Base-by-base conservation (phyloP, 805 yeast species). In the Groenewaldozyma salmanticensis region DNA sequence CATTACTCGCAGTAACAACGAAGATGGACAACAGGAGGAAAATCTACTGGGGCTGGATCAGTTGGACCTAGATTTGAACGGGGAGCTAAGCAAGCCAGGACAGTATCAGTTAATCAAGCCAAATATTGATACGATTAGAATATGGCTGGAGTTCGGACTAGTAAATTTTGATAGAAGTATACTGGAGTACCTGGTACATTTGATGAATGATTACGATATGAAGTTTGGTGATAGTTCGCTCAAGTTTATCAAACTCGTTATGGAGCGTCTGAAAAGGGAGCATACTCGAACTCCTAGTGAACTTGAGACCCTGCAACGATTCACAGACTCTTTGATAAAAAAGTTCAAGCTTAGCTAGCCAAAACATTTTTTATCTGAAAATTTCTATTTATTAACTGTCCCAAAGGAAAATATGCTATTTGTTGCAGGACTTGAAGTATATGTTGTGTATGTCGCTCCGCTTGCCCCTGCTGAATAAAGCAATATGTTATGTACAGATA, bases 121-220 rank as follows among this genome's bases (percentile, higher is more conserved):
- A 20, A 32, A 38, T 17, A 13, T 31, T 3, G 35, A 38, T 20
- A 38, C 40, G 17, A 38, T 38, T 31, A 11, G 21, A 6, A 15
- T 38, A 16, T 32, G 31, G n/a, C 16, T 38, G 18, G 24, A 32
- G 15, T 34, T 31, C 21, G 40, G 27, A 18, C 11, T 38, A 18
- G 22, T 19, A 31, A 15, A 38, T 21, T 19, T 19, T 31, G 40
- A 38, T 31, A 64, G 48, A 48, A 46, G 27, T 60, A 44, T 24
- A 24, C 13, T 24, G 29, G 29, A 24, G 13, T 24, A 24, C 13
- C 7, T 24, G 47, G 66, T 74, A 13, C 75, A 87, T 59, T 42
- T 58, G 36, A 64, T 68, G 34, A 70, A 74, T 52, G 74, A 71
- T 44, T 87, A 96, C 70, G 71, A 75, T 35, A 88, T 95, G 65